These are phyloP conservation scores for Hanseniaspora nectarophila DNA, from an alignment of 805 yeast genomes.

Conservation along the genomic window DNA sequence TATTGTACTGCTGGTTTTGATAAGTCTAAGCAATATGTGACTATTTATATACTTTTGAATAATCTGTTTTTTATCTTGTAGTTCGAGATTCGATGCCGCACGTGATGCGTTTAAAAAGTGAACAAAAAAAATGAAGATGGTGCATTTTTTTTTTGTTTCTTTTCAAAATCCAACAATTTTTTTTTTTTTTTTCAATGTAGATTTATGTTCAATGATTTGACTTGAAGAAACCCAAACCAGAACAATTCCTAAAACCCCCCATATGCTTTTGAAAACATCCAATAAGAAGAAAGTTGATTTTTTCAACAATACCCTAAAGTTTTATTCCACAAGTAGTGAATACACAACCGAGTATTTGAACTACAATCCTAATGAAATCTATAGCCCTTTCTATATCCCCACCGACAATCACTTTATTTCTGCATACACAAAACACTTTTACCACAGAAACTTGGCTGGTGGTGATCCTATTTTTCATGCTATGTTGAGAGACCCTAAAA, in stretches of 20 bases:
- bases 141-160: no score
- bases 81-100: no score
- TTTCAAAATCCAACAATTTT: no score
- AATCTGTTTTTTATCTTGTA: no score
- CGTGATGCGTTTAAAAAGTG: no score
- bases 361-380: slow-evolving; percentile 2
- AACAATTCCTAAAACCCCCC: no score
- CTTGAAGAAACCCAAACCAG: no score
- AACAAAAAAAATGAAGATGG: no score
- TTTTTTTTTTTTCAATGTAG: no score
- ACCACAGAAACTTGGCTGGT: background rate
- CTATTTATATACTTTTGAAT: background rate
- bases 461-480: slow-evolving; percentile 4
- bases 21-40: background rate
- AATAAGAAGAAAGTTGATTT: background rate
- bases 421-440: background rate
- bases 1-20: background rate
- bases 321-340: background rate
- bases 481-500: background rate
- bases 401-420: slow-evolving; percentile 1
- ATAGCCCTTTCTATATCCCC: slow-evolving; percentile 10
- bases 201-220: no score
- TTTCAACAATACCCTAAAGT: background rate
- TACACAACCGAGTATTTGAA: background rate
- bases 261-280: background rate